Conservation (phyloP, 331 rosid genomes). For the Malus hybrid region DNA sequence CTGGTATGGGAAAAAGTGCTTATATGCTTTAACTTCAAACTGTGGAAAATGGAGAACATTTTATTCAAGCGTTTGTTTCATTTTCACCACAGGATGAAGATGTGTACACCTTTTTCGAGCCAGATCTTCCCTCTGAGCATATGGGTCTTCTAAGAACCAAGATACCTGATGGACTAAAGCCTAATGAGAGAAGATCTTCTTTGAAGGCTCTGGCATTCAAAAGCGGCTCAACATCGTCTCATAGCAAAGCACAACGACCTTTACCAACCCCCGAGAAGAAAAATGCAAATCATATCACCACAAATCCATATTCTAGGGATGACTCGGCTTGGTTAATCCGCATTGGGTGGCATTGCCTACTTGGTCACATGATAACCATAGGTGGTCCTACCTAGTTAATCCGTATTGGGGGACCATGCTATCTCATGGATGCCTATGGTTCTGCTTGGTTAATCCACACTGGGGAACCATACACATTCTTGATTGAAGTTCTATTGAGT, state of each 20-base stretch:
- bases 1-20: not conserved
- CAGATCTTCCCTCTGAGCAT: constrained; percentile 56
- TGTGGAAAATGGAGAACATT: not conserved
- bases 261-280: constrained; percentile 42
- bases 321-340: too few relatives aligned
- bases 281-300: constrained; percentile 30
- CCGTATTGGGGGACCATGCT: too few relatives aligned
- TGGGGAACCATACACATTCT: too few relatives aligned
- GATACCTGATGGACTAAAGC: constrained; percentile 50
- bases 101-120: constrained; percentile 86
- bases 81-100: constrained; percentile 73
- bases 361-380: too few relatives aligned
- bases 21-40: not conserved
- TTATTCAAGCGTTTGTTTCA: not conserved
- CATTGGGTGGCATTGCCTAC: too few relatives aligned
- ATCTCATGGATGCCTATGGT: too few relatives aligned
- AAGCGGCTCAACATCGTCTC: constrained; percentile 49
- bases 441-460: too few relatives aligned
- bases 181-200: constrained; percentile 50
- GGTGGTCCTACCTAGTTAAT: too few relatives aligned
- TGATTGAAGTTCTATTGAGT: too few relatives aligned
- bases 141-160: constrained; percentile 40
- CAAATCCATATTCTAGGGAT: constrained; percentile 6
- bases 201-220: constrained; percentile 36
- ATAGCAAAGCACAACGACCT: constrained; percentile 32